Evolutionary conservation across 1,284 basidiomycete genomes (phyloP).

Genomic region (Ceratobasidium sp.): DNA sequence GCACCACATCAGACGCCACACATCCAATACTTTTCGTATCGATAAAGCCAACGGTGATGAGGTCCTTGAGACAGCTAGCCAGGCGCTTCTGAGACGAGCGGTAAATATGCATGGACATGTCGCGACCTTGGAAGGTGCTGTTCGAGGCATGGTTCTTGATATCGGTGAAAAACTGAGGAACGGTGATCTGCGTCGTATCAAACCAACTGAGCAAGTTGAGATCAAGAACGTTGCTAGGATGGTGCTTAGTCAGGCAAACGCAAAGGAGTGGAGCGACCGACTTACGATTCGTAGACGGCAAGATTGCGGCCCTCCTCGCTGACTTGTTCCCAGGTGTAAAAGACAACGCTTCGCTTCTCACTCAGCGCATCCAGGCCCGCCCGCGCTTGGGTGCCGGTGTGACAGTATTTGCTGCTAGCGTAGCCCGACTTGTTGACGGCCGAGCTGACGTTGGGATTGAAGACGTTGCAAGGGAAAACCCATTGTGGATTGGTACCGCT

Average conservation of each 20-base stretch:
- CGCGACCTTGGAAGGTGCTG: constrained; percentile 80
- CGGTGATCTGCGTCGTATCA: constrained; percentile 77
- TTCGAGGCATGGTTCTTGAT: constrained; percentile 68
- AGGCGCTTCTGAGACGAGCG: constrained; percentile 72
- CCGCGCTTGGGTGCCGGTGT: constrained; percentile 68
- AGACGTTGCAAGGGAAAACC: constrained; percentile 97
- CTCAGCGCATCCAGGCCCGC: constrained; percentile 55
- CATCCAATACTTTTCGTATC: constrained; percentile 96
- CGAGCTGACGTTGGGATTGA: constrained; percentile 74
- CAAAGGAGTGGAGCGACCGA: constrained; percentile 29
- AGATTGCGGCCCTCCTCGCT: constrained; percentile 76
- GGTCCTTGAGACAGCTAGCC: constrained; percentile 86
- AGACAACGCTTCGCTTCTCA: constrained; percentile 63
- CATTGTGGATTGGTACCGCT: constrained; percentile 71
- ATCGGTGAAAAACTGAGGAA: constrained; percentile 83
- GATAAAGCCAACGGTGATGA: constrained; percentile 90
- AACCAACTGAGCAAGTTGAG: constrained; percentile 87
- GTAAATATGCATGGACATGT: constrained; percentile 84
- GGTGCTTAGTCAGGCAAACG: constrained; percentile 26
- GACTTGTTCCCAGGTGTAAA: constrained; percentile 92
- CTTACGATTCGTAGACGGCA: constrained; percentile 90
- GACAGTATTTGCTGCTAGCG: constrained; percentile 73
- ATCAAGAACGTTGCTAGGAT: constrained; percentile 83
- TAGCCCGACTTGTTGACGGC: constrained; percentile 76
- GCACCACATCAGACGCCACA: constrained; percentile 92